A percentile compares a stretch with the other conserved stretches of the same genome.
Evolutionary conservation across 2,329 filamentous ascomycete species (phyloP).

Genomic region (Penicillium sp.): DNA sequence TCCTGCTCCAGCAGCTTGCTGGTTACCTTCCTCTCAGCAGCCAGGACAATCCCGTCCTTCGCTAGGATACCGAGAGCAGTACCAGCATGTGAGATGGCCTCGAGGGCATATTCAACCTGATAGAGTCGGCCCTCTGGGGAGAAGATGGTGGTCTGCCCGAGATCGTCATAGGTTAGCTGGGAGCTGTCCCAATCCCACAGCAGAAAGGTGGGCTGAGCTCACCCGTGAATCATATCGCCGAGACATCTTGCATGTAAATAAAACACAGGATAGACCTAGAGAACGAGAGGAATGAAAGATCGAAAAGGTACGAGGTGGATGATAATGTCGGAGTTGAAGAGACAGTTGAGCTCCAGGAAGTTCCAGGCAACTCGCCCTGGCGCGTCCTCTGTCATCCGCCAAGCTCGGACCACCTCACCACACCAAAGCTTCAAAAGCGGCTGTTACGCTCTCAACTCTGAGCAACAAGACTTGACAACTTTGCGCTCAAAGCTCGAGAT

Average conservation of each 20-base stretch:
- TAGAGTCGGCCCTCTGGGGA: constrained; percentile 97
- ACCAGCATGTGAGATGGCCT: constrained; percentile 97
- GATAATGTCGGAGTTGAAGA: constrained; percentile 28
- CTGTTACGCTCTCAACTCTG: constrained; percentile 15
- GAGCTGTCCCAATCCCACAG: constrained; percentile 34
- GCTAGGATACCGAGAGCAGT: constrained; percentile 96
- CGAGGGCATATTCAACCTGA: constrained; percentile 98
- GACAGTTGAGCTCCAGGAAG: constrained; percentile 36
- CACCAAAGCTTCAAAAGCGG: constrained; percentile 30
- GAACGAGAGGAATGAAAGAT: constrained; percentile 20
- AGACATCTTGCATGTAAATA: constrained; percentile 68
- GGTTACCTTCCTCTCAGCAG: constrained; percentile 97
- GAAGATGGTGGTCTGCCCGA: constrained; percentile 91
- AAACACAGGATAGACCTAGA: constrained; percentile 16
- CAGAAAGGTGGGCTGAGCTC: constrained; percentile 45
- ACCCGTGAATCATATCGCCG: constrained; percentile 97
- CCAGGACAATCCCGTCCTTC: constrained; percentile 96
- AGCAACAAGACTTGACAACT: constrained; percentile 11
- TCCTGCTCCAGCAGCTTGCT: constrained; percentile 99
- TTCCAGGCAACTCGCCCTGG: constrained; percentile 46
- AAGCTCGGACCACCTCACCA: constrained; percentile 45
- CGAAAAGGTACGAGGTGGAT: constrained; percentile 25
- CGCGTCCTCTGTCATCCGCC: constrained; percentile 44
- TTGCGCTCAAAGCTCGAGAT: constrained; percentile 4
- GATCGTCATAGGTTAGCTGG: constrained; percentile 43